Base-by-base conservation (phyloP, 148 eudicot species). In the Mesembryanthemum crystallinum region DNA sequence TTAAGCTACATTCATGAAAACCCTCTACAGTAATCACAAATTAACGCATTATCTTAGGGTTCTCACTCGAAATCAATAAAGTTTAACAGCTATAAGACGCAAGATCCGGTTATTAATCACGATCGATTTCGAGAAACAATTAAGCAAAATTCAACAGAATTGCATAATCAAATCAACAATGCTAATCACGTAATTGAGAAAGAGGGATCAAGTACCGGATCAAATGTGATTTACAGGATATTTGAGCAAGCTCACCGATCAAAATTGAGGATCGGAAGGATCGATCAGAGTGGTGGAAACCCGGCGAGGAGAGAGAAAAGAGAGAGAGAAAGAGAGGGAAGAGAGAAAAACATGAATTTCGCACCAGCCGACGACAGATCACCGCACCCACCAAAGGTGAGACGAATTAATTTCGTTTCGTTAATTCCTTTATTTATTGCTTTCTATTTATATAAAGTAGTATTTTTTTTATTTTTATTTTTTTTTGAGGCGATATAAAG, bases 91-190 rank as follows among this genome's bases (percentile, higher is more conserved):
- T 29, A 39, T 0, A 65, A 64, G 59, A 28, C 37, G 43, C 59
- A 47, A 58, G 79, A 81, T 78, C 77, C 78, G 69, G 83, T 83
- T 78, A 57, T 83, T 69, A n/a, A n/a, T 15, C 39, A 32, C 62
- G 69, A 73, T 28, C 65, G 7, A 75, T 23, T 71, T 64, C 15
- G 52, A 62, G 25, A 62, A 43, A 59, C 0, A 37, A 1, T 32
- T 24, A 18, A 42, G 3, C 12, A 14, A 33, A 32, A 17, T n/a
- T 60, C 10, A 71, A 27, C 35, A 28, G 62, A 72, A 52, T 30
- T 32, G 2, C 24, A 58, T 64, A 35, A 62, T 37, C 20, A 47
- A 71, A 43, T 42, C 33, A n/a, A 45, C 27, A 75, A 33, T 8
- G 14, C 8, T 29, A 42, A 29, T 32, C 20, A 29, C 9, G 4